These are phyloP conservation scores for Knoxia roxburghii DNA, from an alignment of 257 asterid genomes.

Conservation along the genomic window DNA sequence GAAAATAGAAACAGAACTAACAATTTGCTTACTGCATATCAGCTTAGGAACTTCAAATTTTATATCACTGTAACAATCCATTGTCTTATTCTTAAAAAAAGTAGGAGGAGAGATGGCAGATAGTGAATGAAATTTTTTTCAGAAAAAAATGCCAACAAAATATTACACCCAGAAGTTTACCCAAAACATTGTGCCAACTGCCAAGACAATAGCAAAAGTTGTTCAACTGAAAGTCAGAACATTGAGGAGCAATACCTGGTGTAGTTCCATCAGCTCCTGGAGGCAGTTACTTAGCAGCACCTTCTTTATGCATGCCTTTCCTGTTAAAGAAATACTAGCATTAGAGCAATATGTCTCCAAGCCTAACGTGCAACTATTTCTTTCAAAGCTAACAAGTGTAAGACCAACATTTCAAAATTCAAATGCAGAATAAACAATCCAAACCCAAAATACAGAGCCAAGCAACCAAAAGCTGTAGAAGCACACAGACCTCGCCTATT, in stretches of 20 bases:
- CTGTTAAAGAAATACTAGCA: constrained; percentile 33
- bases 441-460: neutral
- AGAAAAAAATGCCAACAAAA: neutral
- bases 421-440: neutral
- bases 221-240: neutral
- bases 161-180: neutral
- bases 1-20: neutral
- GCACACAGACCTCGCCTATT: constrained; percentile 77
- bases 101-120: neutral
- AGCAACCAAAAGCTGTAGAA: neutral
- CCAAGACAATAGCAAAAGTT: neutral
- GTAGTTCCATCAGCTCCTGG: constrained; percentile 98
- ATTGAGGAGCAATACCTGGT: constrained; percentile 60
- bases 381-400: neutral
- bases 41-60: neutral
- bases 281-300: constrained; percentile 96
- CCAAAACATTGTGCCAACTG: no score
- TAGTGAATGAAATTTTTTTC: neutral
- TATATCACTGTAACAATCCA: neutral
- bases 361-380: neutral
- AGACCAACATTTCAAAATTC: neutral
- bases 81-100: neutral
- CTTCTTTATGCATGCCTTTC: constrained; percentile 98
- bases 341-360: constrained; percentile 1
- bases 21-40: neutral